Base-by-base conservation (phyloP, 1,139 yeast species). In the Suhomyces yuchorum region DNA sequence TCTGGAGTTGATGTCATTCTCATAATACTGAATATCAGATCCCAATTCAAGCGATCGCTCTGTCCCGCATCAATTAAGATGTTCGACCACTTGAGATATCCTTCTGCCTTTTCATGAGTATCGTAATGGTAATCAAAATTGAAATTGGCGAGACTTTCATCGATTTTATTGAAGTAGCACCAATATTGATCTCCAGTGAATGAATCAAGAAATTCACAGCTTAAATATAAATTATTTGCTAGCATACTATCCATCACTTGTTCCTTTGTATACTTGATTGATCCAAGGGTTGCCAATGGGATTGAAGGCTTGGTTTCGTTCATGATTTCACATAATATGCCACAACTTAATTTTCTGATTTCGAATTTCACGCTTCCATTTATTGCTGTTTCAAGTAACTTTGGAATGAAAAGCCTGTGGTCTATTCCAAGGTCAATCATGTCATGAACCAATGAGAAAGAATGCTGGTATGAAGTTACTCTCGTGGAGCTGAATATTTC, bases 401-500 rank as follows among this genome's bases (percentile, higher is more conserved):
- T 59, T 1, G 61, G 58, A 1, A 70, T 35, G 46, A 80, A 70
- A 0, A 66, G 23, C 0, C 51, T 44, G 30, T 51, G 58, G 14
- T 60, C 51, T 35, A 70, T 57, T 2, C 74, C 73, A 18, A 75
- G 62, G 1, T 47, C 53, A 1, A 73, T 56, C 41, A 51, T 74
- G 44, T 39, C 60, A 9, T 54, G 52, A 4, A 68, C 49, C 17
- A 69, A 44, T 3, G 42, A 34, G 40, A 62, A 61, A 47, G 52
- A 66, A 47, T n/a, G 78, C 53, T 36, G 75, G 37, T 36, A 51
- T 23, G 49, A 57, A 36, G 44, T 46, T 6, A 55, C 46, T 15
- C 47, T 42, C 1, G 56, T 42, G 22, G 52, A 45, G 30, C 47
- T 53, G 44, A 90, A 75, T 1, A 73, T 53, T 50, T 87, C 90